Conservation (phyloP, 1,284 basidiomycete species). For the Clitocybe nebularis region DNA sequence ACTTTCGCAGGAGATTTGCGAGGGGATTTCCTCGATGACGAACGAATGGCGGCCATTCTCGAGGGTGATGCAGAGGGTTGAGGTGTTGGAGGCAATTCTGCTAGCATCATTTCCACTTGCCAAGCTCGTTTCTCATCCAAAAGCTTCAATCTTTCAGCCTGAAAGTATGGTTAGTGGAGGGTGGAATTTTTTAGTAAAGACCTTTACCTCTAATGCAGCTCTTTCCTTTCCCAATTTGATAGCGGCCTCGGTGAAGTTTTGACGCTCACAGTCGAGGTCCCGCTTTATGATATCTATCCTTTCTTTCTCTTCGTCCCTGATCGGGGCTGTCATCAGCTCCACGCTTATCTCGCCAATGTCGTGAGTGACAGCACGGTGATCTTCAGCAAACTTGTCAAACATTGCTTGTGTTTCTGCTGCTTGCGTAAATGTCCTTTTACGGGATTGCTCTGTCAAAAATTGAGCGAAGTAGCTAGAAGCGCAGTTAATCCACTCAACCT, state of each 20-base stretch:
- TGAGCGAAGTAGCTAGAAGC: constrained; percentile 5
- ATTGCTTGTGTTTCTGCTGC: constrained; percentile 45
- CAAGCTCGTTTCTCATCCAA: constrained; percentile 65
- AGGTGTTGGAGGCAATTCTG: constrained; percentile 51
- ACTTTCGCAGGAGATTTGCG: constrained; percentile 27
- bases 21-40: constrained; percentile 29
- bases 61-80: constrained; percentile 17
- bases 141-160: constrained; percentile 62
- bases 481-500: constrained; percentile 34
- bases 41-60: constrained; percentile 26
- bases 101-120: constrained; percentile 60
- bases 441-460: constrained; percentile 40
- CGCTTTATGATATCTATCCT: constrained; percentile 45
- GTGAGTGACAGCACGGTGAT: constrained; percentile 29
- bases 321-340: constrained; percentile 49
- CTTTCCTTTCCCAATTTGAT: constrained; percentile 64
- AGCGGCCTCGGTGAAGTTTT: constrained; percentile 61
- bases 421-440: constrained; percentile 41
- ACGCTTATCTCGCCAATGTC: constrained; percentile 40
- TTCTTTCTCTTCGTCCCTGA: constrained; percentile 48
- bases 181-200: background rate
- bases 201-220: constrained; percentile 59
- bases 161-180: constrained; percentile 2
- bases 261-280: constrained; percentile 66
- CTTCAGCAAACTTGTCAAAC: constrained; percentile 46